Percentiles rank a stretch among this genome's conserved stretches.
These are phyloP conservation scores for Allomyces macrogynus DNA, from an alignment of 192 early-diverging fungal species.

Conservation along the genomic window DNA sequence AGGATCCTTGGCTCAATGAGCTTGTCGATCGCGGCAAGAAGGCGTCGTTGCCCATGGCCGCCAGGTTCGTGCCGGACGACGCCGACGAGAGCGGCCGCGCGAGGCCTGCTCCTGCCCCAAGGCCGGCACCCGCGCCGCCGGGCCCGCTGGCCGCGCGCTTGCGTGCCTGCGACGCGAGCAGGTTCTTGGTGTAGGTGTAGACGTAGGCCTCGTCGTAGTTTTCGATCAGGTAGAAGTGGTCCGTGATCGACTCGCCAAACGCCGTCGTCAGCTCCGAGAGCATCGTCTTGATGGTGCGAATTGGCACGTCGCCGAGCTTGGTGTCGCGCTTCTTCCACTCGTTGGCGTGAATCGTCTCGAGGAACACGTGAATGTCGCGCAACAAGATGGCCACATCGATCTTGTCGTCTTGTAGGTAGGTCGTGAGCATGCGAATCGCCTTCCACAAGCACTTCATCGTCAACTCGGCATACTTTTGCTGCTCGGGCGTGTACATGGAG, in stretches of 20 bases:
- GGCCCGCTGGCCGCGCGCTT: not conserved
- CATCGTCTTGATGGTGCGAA: conserved; percentile 87
- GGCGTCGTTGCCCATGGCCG: conserved; percentile 1
- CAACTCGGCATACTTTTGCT: conserved; percentile 64
- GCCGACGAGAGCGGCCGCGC: not conserved
- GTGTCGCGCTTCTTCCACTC: conserved; percentile 68
- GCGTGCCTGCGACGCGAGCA: conserved; percentile 14
- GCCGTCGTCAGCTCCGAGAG: conserved; percentile 49
- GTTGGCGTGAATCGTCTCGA: conserved; percentile 52
- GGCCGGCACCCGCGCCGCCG: conserved; percentile 18
- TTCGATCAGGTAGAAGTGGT: conserved; percentile 37
- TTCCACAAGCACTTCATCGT: conserved; percentile 97
- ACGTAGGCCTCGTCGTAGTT: conserved; percentile 40
- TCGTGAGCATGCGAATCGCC: conserved; percentile 31
- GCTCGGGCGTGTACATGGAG: conserved; percentile 19
- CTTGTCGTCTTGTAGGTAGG: conserved; percentile 50
- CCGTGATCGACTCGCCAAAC: conserved; percentile 37
- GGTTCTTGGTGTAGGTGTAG: conserved; percentile 39
- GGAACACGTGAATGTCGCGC: conserved; percentile 58
- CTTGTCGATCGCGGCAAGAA: not conserved
- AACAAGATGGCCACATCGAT: conserved; percentile 48
- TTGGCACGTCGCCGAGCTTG: conserved; percentile 74
- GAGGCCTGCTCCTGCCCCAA: conserved; percentile 5
- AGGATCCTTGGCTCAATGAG: conserved; percentile 5
- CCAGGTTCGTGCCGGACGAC: not conserved